Base-by-base conservation (phyloP, 192 early-diverging fungal species). In the Phlyctochytrium bullatum region DNA sequence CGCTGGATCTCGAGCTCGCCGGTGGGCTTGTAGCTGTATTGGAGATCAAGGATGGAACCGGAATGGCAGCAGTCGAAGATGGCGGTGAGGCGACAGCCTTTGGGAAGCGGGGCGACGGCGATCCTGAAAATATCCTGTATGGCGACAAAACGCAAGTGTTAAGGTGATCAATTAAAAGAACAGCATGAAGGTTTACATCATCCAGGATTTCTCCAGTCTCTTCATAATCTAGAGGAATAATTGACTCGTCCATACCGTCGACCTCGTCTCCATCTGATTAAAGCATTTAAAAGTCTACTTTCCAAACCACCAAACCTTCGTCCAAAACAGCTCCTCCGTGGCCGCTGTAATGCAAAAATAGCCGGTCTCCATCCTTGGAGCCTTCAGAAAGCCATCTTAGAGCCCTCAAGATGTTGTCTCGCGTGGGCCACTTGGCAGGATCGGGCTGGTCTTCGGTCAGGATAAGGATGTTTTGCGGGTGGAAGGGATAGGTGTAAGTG, bases 11-110 rank as follows among this genome's bases (percentile, higher is more conserved):
- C 73, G 40, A 72, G 60, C 3, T 74, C 65, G 23, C 79, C 79
- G 52, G 77, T 73, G 27, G 75, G 66, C 1, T 64, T 61, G 65
- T 81, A 81, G 23, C 72, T 76, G 64, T 67, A 81, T n/a, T 75
- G 79, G 23, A 81, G 71, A 61, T 82, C 77, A 23, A 82, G 30
- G 52, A 69, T 67, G 17, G 74, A 73, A 20, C 80, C 80, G 29
- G 72, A 74, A 63, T 82, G 80, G 64, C 80, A 82, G 67, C 77
- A 82, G 67, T 82, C 80, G 35, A 80, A 75, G 52, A 82, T 64
- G 59, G 73, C 73, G 3, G 70, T 76, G 47, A 82, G 47, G 33
- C 70, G 57, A 28, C 54, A 51, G 30, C 74, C 77, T 52, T 75
- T 62, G 33, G 76, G 73, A 2, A 81, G 59, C 0, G 75, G 70